Evolutionary conservation across 805 yeast species (phyloP).

Genomic region (Diddensiella santjacobensis): DNA sequence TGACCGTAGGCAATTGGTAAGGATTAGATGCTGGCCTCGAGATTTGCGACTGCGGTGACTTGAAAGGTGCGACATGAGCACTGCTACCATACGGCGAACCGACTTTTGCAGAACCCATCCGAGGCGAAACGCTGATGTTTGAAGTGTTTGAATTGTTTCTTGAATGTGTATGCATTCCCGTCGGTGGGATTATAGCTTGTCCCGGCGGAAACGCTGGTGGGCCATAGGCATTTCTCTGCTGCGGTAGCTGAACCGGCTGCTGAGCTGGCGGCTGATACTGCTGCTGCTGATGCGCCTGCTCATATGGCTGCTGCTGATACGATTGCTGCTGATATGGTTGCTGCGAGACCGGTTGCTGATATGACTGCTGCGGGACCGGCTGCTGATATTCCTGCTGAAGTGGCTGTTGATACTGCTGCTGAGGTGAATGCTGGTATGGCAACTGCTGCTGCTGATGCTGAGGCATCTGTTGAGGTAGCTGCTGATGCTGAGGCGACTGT

Average conservation of each 20-base stretch:
- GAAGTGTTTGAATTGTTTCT: conserved; percentile 9
- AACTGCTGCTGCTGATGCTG: neutral
- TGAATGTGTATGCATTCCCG: conserved; percentile 10
- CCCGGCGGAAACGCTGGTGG: neutral
- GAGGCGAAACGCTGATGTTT: conserved; percentile 4
- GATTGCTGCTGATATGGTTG: neutral
- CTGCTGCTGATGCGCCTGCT: neutral
- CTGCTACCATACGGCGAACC: conserved; percentile 9
- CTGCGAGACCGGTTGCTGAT: neutral
- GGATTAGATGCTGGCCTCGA: conserved; percentile 1
- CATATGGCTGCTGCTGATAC: too few species aligned
- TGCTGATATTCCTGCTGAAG: neutral
- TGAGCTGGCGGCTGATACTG: neutral
- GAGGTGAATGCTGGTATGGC: neutral
- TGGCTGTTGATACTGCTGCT: conserved; percentile 1
- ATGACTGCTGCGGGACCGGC: too few species aligned
- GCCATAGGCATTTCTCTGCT: neutral
- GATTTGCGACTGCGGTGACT: neutral
- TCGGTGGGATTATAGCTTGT: conserved; percentile 1
- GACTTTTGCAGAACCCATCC: neutral
- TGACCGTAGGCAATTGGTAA: conserved; percentile 2
- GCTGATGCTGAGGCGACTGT: neutral
- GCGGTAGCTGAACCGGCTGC: neutral
- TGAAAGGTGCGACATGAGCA: neutral
- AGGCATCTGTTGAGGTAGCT: neutral